These are phyloP conservation scores for Clarireedia monteithiana DNA, from an alignment of 2,329 filamentous ascomycete genomes.

Conservation along the genomic window DNA sequence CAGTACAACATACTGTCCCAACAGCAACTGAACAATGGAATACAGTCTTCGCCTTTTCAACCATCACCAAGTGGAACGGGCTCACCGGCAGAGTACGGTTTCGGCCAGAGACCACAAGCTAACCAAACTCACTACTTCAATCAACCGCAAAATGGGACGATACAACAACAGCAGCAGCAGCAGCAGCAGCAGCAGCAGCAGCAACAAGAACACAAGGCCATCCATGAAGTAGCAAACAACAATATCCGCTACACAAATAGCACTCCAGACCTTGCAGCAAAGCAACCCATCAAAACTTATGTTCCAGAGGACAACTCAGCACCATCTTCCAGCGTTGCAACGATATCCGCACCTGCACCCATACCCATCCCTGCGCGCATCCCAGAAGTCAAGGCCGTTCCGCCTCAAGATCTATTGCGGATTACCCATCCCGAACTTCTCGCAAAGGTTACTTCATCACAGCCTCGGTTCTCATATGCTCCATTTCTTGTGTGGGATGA, in stretches of 20 bases:
- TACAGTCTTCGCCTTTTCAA: conserved; percentile 17
- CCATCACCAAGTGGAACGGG: conserved; percentile 11
- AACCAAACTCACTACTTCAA: conserved; percentile 11
- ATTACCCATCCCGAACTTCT: conserved; percentile 22
- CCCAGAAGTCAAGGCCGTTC: not conserved
- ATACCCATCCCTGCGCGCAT: not conserved
- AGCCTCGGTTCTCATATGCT: conserved; percentile 21
- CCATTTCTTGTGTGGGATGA: conserved; percentile 24
- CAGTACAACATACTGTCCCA: conserved; percentile 21
- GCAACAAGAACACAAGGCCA: conserved; percentile 11
- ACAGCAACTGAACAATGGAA: conserved; percentile 17
- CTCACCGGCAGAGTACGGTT: conserved; percentile 9
- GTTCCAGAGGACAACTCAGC: conserved; percentile 4
- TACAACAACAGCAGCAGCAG: conserved; percentile 8
- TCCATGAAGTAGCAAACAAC: conserved; percentile 9
- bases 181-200: no score
- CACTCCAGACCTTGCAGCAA: conserved; percentile 5
- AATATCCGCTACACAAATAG: conserved; percentile 13
- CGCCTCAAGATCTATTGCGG: conserved; percentile 15
- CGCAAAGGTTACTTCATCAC: conserved; percentile 15
- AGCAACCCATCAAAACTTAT: conserved; percentile 9
- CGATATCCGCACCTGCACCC: not conserved
- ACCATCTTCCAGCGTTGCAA: not conserved
- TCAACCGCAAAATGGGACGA: conserved; percentile 11
- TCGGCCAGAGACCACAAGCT: conserved; percentile 16